Percentiles rank a stretch among this genome's conserved stretches.
These are phyloP conservation scores for Anthracocystis panici-leucophaei DNA, from an alignment of 1,284 basidiomycete genomes.

Conservation along the genomic window DNA sequence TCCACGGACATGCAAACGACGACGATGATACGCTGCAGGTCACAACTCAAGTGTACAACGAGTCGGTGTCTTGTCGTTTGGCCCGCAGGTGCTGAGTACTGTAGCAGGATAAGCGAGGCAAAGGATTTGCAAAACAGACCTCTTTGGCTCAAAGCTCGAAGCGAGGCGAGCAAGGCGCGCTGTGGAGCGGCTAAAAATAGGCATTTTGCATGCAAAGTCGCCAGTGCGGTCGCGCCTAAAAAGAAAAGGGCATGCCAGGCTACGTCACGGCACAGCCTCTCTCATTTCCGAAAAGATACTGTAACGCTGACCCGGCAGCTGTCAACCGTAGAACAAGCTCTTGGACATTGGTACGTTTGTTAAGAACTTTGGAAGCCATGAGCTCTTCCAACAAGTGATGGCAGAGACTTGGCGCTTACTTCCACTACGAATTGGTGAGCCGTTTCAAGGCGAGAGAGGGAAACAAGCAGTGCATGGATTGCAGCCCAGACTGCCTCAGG, in stretches of 20 bases:
- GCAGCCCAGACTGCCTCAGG: too few relatives aligned
- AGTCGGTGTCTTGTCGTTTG: neutral
- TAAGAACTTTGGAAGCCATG: too few relatives aligned
- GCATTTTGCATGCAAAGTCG: neutral
- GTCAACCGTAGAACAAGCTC: too few relatives aligned
- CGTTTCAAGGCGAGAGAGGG: too few relatives aligned
- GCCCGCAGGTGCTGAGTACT: neutral
- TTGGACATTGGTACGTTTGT: too few relatives aligned
- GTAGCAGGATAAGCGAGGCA: neutral
- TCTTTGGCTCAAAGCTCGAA: neutral
- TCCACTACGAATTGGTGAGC: too few relatives aligned
- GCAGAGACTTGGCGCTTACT: too few relatives aligned
- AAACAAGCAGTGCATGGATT: too few relatives aligned
- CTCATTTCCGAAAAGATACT: neutral
- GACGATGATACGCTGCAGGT: neutral
- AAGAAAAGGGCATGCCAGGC: slow-evolving; percentile 12
- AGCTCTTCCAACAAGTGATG: too few relatives aligned
- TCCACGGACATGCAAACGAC: too few relatives aligned
- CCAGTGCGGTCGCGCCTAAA: neutral
- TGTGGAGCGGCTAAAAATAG: slow-evolving; percentile 20
- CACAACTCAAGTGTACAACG: too few relatives aligned
- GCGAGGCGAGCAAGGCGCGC: slow-evolving; percentile 11
- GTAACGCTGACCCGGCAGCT: too few relatives aligned
- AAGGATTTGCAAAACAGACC: slow-evolving; percentile 10
- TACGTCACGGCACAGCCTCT: slow-evolving; percentile 35